phyloP scores from a whole-genome alignment of 805 yeast genomes.

The Kuraishia hungarica region DNA sequence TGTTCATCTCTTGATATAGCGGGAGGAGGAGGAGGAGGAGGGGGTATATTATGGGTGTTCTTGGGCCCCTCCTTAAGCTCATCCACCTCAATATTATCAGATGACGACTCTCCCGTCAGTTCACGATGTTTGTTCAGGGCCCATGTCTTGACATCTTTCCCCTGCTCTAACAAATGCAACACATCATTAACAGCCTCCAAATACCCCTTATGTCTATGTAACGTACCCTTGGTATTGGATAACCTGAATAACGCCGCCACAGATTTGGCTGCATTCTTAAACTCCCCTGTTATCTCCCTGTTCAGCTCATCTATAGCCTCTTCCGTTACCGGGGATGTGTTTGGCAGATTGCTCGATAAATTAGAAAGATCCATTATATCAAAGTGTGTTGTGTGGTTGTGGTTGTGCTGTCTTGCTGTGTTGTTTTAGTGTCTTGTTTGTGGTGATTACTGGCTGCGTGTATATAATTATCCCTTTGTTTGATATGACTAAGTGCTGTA shows the following conservation, averaged over 20 bases:
- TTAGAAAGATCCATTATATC: constrained; percentile 53
- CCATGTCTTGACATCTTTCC: neutral
- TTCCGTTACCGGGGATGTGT: constrained; percentile 38
- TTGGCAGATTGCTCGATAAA: constrained; percentile 45
- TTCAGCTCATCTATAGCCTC: constrained; percentile 39
- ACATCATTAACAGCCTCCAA: constrained; percentile 54
- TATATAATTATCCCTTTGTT: no score
- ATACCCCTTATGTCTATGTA: constrained; percentile 49
- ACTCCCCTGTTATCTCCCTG: constrained; percentile 49
- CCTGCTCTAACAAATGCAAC: constrained; percentile 20
- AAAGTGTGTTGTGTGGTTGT: neutral
- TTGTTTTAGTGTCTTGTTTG: no score
- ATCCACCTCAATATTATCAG: neutral
- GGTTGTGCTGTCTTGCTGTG: no score
- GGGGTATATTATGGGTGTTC: neutral
- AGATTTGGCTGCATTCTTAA: constrained; percentile 63
- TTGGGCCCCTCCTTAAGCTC: neutral
- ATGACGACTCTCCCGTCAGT: neutral
- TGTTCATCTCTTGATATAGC: neutral
- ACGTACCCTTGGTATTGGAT: constrained; percentile 41
- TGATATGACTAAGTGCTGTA: no score
- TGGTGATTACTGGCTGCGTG: no score
- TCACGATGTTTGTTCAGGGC: neutral
- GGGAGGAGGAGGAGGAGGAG: no score
- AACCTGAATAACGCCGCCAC: constrained; percentile 60